Conservation (phyloP, 2,329 filamentous ascomycete species). For the Cercospora canescens region DNA sequence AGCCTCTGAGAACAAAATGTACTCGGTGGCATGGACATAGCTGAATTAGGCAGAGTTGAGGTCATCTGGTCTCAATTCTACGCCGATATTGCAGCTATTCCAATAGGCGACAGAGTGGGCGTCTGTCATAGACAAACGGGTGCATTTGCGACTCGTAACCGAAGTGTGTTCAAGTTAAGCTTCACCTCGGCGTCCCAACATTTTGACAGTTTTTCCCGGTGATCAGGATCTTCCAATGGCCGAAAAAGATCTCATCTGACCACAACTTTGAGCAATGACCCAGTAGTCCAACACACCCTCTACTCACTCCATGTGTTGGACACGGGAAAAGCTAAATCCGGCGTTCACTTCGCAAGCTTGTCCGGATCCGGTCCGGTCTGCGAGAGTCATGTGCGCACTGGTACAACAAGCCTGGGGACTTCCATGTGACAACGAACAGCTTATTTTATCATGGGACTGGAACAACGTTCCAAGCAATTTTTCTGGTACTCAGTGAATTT, state of each 20-base stretch:
- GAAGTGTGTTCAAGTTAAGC: no score
- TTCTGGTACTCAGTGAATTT: neutral
- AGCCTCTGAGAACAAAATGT: neutral
- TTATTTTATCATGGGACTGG: neutral
- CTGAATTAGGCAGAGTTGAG: neutral
- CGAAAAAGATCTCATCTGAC: no score
- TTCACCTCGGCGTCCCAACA: no score
- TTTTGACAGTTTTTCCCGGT: no score
- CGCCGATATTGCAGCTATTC: neutral
- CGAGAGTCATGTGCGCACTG: neutral
- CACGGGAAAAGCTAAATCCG: neutral
- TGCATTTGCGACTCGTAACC: no score
- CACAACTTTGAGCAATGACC: no score
- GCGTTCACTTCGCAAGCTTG: neutral
- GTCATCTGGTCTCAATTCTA: neutral
- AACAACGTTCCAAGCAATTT: neutral
- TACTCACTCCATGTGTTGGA: neutral
- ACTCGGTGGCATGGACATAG: neutral
- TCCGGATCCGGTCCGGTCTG: neutral
- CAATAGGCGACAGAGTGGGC: no score
- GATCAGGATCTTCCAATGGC: no score
- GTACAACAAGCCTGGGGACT: neutral
- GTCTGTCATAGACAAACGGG: no score
- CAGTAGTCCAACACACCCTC: no score
- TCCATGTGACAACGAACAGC: neutral